phyloP scores from a whole-genome alignment of 805 yeast genomes.

The Barnettozyma californica region DNA sequence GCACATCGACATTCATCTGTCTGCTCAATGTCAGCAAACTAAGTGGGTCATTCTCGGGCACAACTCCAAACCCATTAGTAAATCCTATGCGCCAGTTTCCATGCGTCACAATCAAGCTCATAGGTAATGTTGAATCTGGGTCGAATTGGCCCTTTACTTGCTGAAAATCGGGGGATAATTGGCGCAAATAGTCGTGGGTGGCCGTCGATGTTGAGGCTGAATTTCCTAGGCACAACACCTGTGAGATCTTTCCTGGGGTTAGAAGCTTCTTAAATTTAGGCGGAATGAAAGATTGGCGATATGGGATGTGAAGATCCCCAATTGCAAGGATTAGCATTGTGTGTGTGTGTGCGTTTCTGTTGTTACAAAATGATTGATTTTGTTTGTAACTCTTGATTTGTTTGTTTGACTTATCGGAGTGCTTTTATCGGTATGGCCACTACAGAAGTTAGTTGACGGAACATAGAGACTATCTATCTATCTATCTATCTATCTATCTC shows the following conservation, averaged over 20 bases:
- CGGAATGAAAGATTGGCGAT: constrained; percentile 23
- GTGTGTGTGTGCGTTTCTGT: background rate
- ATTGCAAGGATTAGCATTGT: constrained; percentile 70
- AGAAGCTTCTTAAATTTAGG: constrained; percentile 67
- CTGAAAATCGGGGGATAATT: constrained; percentile 66
- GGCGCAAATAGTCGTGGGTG: constrained; percentile 58
- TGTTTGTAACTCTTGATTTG: background rate
- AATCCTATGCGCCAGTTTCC: constrained; percentile 79
- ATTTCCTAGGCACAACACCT: constrained; percentile 83
- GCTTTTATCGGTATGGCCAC: background rate
- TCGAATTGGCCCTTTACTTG: constrained; percentile 84
- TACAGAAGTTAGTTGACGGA: background rate
- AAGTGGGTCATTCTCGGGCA: constrained; percentile 85
- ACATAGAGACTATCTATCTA: background rate
- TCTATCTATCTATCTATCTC: too few relatives aligned
- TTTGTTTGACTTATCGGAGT: background rate
- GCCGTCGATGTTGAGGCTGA: constrained; percentile 55
- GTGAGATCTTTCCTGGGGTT: constrained; percentile 80
- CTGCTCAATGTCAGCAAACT: constrained; percentile 79
- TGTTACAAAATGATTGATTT: background rate
- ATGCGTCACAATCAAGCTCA: constrained; percentile 56
- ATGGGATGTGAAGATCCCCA: constrained; percentile 89
- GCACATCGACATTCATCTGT: constrained; percentile 84
- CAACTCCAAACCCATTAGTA: constrained; percentile 75
- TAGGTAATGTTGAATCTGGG: constrained; percentile 44